Evolutionary conservation across 106 monocot species (phyloP).

Genomic region (Dactylorhiza incarnata): DNA sequence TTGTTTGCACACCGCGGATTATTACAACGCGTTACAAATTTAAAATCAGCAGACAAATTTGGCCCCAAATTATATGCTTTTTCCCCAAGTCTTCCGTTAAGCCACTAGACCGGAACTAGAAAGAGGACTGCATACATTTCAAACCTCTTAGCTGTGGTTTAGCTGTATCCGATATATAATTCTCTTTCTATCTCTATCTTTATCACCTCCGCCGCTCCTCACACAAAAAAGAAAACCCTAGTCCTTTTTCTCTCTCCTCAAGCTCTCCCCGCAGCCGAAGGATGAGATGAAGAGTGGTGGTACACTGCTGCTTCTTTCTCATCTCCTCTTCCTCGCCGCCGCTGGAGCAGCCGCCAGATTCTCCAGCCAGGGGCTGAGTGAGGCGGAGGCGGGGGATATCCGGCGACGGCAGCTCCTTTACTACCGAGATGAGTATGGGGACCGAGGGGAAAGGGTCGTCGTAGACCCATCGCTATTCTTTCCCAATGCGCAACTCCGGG

Average conservation of each 20-base stretch:
- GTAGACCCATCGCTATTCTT: slow-evolving; percentile 36
- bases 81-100: background rate
- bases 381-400: slow-evolving; percentile 4
- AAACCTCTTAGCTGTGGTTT: slow-evolving; percentile 36
- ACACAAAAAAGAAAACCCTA: background rate
- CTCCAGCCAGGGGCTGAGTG: background rate
- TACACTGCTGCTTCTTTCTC: slow-evolving; percentile 4
- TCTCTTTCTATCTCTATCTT: background rate
- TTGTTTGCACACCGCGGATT: background rate
- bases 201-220: background rate
- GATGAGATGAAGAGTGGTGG: slow-evolving; percentile 21
- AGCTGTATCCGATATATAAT: slow-evolving; percentile 22
- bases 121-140: background rate
- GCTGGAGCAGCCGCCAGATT: background rate
- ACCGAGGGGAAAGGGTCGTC: slow-evolving; percentile 28
- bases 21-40: background rate
- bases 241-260: background rate
- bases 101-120: background rate
- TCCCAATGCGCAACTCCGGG: slow-evolving; percentile 36
- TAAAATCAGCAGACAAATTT: background rate
- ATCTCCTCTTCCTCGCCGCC: slow-evolving; percentile 9
- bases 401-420: slow-evolving; percentile 56
- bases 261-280: background rate
- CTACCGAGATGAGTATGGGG: slow-evolving; percentile 33
- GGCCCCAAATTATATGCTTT: background rate